Evolutionary conservation across 768 basidiomycete species (phyloP).

Genomic region (Daedalea quercina): DNA sequence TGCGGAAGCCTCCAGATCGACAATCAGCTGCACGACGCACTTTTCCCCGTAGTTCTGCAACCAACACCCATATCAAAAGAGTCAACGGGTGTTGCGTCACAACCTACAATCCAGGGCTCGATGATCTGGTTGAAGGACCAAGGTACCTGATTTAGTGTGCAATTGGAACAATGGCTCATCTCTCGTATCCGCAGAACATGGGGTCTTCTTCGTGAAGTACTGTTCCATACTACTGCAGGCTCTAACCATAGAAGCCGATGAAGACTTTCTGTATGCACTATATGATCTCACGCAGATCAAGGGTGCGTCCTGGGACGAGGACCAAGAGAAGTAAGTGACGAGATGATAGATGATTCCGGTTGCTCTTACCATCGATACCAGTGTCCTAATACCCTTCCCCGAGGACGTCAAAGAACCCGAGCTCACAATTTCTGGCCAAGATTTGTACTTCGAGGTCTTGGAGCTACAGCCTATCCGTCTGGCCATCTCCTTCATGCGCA

Average conservation of each 20-base stretch:
- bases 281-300: conserved; percentile 90
- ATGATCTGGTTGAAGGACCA: conserved; percentile 90
- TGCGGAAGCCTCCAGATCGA: conserved; percentile 91
- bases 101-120: conserved; percentile 86
- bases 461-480: conserved; percentile 92
- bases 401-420: conserved; percentile 68
- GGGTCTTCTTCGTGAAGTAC: conserved; percentile 97
- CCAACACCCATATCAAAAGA: conserved; percentile 84
- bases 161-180: background rate
- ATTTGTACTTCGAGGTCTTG: conserved; percentile 92
- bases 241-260: conserved; percentile 92
- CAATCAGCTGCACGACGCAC: conserved; percentile 94
- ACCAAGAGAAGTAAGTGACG: conserved; percentile 58
- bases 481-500: conserved; percentile 94
- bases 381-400: conserved; percentile 67
- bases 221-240: conserved; percentile 92
- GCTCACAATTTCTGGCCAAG: conserved; percentile 58
- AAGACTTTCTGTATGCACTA: conserved; percentile 89
- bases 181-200: conserved; percentile 69
- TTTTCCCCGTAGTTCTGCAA: conserved; percentile 92
- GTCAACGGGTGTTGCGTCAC: conserved; percentile 65
- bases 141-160: conserved; percentile 44
- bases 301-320: conserved; percentile 85
- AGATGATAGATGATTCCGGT: background rate
- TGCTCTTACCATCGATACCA: conserved; percentile 22